These are phyloP conservation scores for Cadophora malorum DNA, from an alignment of 2,329 filamentous ascomycete species.

Conservation along the genomic window DNA sequence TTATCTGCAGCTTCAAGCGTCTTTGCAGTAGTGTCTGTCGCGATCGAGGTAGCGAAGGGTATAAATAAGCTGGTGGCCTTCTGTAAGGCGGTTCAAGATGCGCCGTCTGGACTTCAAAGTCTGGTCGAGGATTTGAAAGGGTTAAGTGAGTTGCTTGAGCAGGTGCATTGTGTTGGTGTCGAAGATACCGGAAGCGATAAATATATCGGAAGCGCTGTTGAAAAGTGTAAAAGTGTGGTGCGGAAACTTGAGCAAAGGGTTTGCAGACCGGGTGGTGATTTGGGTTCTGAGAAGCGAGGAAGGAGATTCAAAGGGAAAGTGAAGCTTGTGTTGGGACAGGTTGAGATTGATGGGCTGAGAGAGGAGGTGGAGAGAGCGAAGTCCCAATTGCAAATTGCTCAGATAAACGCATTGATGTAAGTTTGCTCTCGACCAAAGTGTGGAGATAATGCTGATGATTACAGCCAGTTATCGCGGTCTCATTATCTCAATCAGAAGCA, in stretches of 20 bases:
- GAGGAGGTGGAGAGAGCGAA: slow-evolving; percentile 19
- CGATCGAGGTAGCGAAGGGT: background rate
- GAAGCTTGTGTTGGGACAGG: slow-evolving; percentile 8
- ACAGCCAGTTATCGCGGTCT: background rate
- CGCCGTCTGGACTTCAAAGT: background rate
- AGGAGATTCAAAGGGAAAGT: slow-evolving; percentile 4
- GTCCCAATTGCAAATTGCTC: slow-evolving; percentile 13
- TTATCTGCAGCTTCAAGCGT: background rate
- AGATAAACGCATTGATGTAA: slow-evolving; percentile 17
- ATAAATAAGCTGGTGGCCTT: background rate
- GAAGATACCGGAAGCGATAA: background rate
- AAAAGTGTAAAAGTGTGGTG: slow-evolving; percentile 1
- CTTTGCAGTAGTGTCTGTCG: background rate
- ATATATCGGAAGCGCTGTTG: background rate
- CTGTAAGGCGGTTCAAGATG: background rate
- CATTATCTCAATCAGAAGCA: slow-evolving; percentile 1
- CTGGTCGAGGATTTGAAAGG: slow-evolving; percentile 2
- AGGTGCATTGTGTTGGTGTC: background rate
- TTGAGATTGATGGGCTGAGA: slow-evolving; percentile 15
- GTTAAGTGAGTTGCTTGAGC: background rate
- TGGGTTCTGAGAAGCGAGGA: slow-evolving; percentile 1
- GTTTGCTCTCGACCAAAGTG: background rate
- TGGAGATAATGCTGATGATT: background rate
- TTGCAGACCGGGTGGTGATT: background rate
- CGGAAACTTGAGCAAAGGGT: background rate